Evolutionary conservation across 768 basidiomycete species (phyloP).

Genomic region (Mrakia frigida): DNA sequence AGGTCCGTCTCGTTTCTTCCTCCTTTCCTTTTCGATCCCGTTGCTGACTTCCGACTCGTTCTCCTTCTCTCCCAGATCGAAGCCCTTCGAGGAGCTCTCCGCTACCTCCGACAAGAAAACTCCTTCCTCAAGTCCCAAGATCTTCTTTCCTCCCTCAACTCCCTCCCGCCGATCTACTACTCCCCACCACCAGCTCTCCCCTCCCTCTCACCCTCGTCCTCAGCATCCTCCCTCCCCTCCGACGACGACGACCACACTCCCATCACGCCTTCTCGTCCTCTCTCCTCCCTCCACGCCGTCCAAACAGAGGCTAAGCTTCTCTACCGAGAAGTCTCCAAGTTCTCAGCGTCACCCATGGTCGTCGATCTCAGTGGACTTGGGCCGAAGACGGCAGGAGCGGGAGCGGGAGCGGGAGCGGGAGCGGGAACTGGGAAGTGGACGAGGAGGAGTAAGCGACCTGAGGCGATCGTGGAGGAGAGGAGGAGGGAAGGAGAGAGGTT

Average conservation of each 20-base stretch:
- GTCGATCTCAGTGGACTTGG: slow-evolving; percentile 64
- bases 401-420: background rate
- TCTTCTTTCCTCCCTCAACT: slow-evolving; percentile 72
- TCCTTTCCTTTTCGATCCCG: background rate
- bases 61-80: slow-evolving; percentile 57
- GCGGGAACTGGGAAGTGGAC: background rate
- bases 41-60: background rate
- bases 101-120: slow-evolving; percentile 90
- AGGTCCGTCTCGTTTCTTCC: slow-evolving; percentile 50
- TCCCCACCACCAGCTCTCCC: slow-evolving; percentile 44
- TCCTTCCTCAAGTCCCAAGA: slow-evolving; percentile 89
- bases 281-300: slow-evolving; percentile 58
- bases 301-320: slow-evolving; percentile 76
- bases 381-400: background rate
- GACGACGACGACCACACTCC: slow-evolving; percentile 17
- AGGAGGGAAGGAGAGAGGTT: slow-evolving; percentile 14
- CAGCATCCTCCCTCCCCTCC: slow-evolving; percentile 53
- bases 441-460: background rate
- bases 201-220: slow-evolving; percentile 48
- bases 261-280: slow-evolving; percentile 44
- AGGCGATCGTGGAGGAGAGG: slow-evolving; percentile 7
- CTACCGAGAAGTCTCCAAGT: slow-evolving; percentile 81
- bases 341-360: slow-evolving; percentile 73
- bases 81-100: slow-evolving; percentile 79
- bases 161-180: slow-evolving; percentile 61